Evolutionary conservation across 768 basidiomycete genomes (phyloP), one percentile per base, ranked within the genome.

Genomic region (Mycena chlorophos): DNA sequence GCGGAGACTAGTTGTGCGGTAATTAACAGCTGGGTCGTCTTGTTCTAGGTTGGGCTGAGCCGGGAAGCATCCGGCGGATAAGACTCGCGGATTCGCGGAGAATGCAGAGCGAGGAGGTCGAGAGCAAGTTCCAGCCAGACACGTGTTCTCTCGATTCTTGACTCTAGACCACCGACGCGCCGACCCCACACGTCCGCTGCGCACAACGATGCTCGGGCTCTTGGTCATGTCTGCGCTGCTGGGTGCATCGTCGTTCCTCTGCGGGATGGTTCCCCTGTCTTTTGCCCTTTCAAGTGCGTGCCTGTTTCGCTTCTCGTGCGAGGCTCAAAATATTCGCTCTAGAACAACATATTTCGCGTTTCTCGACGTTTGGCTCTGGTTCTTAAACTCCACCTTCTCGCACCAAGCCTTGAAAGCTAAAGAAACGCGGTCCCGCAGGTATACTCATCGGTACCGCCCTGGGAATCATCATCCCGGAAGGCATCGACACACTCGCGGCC

Each of bases 401-500:
- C 74, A 37, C 74, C 79, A 56, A 70, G 75, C 70, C 73, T 78
- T 60, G 73, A 71, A 6, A 89, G 91, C 12, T 89, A 89, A n/a
- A n/a, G n/a, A n/a, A n/a, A n/a, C n/a, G n/a, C n/a, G n/a, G n/a
- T n/a, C n/a, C n/a, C n/a, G n/a, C n/a, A 6, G 95, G 95, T 12
- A 74, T 98, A 12, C 78, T 98, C 17, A 79, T 97, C 14, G 95
- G 95, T 3, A 88, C 95, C 2, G 93, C 92, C 0, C 72, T 98
- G 59, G 91, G 91, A 13, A 85, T 98, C 23, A 92, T 98, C 60
- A 87, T 98, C 50, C 95, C 96, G 31, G 95, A 97, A 89, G 91
- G 90, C 49, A 76, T 92, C n/a, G 89, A 89, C 72, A 74, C 82
- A 13, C 69, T 84, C 2, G 72, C 76, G 13, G 65, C 69, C 38